Evolutionary conservation across 305 asterid species (phyloP).

Genomic region (Solanum hybrid): DNA sequence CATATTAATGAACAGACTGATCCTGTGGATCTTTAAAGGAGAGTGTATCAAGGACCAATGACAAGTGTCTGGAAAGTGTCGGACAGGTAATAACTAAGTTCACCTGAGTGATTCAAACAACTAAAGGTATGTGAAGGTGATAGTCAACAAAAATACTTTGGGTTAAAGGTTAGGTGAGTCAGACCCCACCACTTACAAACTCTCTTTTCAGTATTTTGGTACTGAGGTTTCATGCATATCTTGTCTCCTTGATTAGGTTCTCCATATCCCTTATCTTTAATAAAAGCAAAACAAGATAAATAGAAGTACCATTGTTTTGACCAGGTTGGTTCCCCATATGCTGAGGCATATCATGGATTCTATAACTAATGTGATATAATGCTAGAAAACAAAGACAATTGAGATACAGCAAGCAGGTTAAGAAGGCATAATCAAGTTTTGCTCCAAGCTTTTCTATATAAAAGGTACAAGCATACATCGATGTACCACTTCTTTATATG

Average conservation of each 20-base stretch:
- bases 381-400: not conserved
- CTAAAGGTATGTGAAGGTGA: not conserved
- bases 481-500: not conserved
- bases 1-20: not conserved
- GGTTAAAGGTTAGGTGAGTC: not conserved
- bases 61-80: not conserved
- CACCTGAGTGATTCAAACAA: not conserved
- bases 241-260: not conserved
- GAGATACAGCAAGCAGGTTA: not conserved
- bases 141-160: not conserved
- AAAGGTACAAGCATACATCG: not conserved
- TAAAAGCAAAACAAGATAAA: not conserved
- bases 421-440: not conserved
- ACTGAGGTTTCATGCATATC: not conserved
- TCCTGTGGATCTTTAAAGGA: not conserved
- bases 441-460: not conserved
- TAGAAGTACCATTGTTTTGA: not conserved
- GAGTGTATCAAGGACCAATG: not conserved
- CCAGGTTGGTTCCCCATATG: not conserved
- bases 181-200: not conserved
- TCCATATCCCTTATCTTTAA: not conserved
- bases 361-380: not conserved
- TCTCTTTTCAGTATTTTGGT: not conserved
- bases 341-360: not conserved
- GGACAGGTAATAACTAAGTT: not conserved